phyloP scores from a whole-genome alignment of 2,329 filamentous ascomycete species.

The Claviceps arundinis region DNA sequence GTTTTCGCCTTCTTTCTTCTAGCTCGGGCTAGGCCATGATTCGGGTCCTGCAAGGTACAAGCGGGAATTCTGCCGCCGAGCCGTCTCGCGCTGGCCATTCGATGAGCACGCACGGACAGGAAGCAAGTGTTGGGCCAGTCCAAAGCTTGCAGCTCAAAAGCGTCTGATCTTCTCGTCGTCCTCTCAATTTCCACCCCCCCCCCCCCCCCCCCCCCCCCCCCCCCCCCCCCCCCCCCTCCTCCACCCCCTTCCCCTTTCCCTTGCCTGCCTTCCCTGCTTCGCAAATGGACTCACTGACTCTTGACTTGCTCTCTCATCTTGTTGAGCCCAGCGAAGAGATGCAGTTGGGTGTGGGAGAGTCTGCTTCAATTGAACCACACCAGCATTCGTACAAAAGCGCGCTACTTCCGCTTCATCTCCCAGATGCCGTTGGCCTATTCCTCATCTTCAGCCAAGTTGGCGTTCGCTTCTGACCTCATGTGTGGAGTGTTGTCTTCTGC shows the following conservation, averaged over 20 bases:
- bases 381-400: conserved; percentile 10
- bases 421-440: neutral
- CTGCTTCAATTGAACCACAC: neutral
- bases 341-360: conserved; percentile 1
- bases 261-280: conserved; percentile 6
- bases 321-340: neutral
- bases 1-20: conserved; percentile 4
- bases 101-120: conserved; percentile 1
- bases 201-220: too few species aligned
- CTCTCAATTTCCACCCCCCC: neutral
- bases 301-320: conserved; percentile 1
- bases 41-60: neutral
- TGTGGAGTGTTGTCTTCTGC: neutral
- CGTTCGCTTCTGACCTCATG: neutral
- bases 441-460: conserved; percentile 6
- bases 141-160: neutral
- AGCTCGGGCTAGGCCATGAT: conserved; percentile 1
- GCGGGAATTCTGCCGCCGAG: neutral
- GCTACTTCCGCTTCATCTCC: conserved; percentile 8
- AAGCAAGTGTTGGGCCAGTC: conserved; percentile 1
- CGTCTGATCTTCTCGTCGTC: neutral
- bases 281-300: conserved; percentile 4
- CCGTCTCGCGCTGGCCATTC: neutral
- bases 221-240: neutral
- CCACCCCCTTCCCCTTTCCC: neutral